Base-by-base conservation (phyloP, 371 early-diverging fungal species). In the Circinella minor region DNA sequence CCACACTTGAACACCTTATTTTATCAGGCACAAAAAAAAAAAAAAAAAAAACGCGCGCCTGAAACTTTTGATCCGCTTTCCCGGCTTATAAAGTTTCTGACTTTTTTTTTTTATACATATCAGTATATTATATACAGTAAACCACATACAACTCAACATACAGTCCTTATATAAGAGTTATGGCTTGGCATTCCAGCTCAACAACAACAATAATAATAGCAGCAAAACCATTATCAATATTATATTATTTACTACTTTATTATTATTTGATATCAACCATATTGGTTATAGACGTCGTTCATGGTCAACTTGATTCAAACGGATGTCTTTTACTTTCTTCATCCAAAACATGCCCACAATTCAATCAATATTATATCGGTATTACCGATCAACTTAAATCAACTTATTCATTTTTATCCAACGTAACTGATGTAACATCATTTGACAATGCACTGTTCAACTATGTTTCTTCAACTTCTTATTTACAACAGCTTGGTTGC, bases 271-370 rank as follows among this genome's bases (percentile, higher is more conserved):
- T 55, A 65, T 38, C 66, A 49, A 51, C 51, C 15, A 51, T 15
- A 14, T 13, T 11, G 47, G 11, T 51, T 15, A 51, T n/a, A 4
- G 15, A 43, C 43, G 43, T 43, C 55, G 67, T 49, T 17, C 14
- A 57, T 11, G 65, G 48, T 17, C 65, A 65, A 38, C 65, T 65
- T 36, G 67, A 67, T 9, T 46, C 63, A 17, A 20, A 55, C 36
- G 63, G 49, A 4, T 81, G 81, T 63, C 68, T 81, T 37, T 68
- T 71, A 15, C 66, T 81, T 17, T 48, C 61, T 20, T 55, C 55
- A 39, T 81, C 81, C 20, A 61, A 43, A 48, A 74, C 76, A 13
- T 82, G 82, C 63, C 65, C 71, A 62, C 78, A 75, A 5, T 82
- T 76, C 38, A 63, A 67, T 17, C 72, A 74, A 51, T 82, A 79